Conservation (phyloP, 2,329 filamentous ascomycete genomes). For the Emydomyces testavorans region DNA sequence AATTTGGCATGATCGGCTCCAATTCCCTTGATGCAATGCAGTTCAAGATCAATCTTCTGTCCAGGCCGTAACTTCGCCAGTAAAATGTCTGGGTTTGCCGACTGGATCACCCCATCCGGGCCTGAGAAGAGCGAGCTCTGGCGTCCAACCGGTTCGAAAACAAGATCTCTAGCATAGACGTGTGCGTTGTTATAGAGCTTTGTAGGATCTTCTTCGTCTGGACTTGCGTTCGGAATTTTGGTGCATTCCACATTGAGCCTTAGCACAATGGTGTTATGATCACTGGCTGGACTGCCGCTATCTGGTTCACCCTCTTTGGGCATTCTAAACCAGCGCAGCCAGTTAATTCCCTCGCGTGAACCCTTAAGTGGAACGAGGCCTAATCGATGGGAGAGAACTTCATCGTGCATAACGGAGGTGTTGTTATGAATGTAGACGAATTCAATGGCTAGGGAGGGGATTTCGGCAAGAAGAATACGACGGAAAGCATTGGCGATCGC, state of each 20-base stretch:
- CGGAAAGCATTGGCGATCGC: slow-evolving; percentile 94
- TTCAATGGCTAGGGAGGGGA: slow-evolving; percentile 89
- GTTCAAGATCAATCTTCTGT: slow-evolving; percentile 72
- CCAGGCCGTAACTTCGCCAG: slow-evolving; percentile 87
- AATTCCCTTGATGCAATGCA: slow-evolving; percentile 92
- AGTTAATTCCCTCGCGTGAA: slow-evolving; percentile 62
- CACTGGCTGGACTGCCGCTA: slow-evolving; percentile 43
- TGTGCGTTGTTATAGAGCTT: slow-evolving; percentile 80
- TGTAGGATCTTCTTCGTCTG: slow-evolving; percentile 64
- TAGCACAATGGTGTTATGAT: slow-evolving; percentile 80
- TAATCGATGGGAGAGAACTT: slow-evolving; percentile 81
- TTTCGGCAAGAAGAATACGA: slow-evolving; percentile 86
- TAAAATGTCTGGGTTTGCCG: slow-evolving; percentile 83
- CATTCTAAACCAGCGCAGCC: slow-evolving; percentile 72
- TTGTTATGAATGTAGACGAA: slow-evolving; percentile 90
- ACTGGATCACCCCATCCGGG: slow-evolving; percentile 50
- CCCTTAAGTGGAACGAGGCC: slow-evolving; percentile 85
- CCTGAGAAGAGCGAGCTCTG: slow-evolving; percentile 56
- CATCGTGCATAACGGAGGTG: slow-evolving; percentile 94
- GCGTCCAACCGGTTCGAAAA: slow-evolving; percentile 62
- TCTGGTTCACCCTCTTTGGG: slow-evolving; percentile 52
- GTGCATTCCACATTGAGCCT: slow-evolving; percentile 68
- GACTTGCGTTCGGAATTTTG: slow-evolving; percentile 59
- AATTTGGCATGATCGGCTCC: slow-evolving; percentile 95
- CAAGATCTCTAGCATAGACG: slow-evolving; percentile 66